These are phyloP conservation scores for Apiospora rasikravindrae DNA, from an alignment of 2,329 filamentous ascomycete genomes.

Conservation along the genomic window DNA sequence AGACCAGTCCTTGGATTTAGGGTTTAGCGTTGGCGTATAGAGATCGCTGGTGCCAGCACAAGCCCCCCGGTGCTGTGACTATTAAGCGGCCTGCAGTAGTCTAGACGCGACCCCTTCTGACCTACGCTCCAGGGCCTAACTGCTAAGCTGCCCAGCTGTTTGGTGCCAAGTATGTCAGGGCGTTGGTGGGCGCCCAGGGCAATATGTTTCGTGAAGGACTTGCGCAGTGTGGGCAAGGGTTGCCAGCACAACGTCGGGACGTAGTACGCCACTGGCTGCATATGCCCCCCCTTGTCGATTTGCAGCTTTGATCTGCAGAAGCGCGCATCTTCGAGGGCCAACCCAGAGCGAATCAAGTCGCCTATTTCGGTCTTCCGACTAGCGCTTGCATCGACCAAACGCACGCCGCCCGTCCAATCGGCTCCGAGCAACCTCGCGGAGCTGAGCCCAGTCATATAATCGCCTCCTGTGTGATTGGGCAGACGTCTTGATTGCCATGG, in stretches of 20 bases:
- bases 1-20: background rate
- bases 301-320: background rate
- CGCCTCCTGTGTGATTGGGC: background rate
- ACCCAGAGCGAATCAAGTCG: background rate
- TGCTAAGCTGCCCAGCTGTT: background rate
- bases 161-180: background rate
- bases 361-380: background rate
- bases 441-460: background rate
- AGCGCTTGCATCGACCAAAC: background rate
- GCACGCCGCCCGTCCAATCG: background rate
- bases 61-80: background rate
- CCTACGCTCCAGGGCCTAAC: background rate
- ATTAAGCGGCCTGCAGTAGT: slow-evolving; percentile 9
- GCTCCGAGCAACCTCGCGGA: background rate
- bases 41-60: background rate
- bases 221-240: background rate
- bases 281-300: background rate
- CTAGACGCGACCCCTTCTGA: background rate
- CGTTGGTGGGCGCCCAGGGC: background rate
- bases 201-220: background rate
- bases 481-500: background rate
- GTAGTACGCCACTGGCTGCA: background rate
- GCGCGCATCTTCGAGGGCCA: background rate
- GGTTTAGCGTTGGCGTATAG: background rate
- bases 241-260: background rate